Conservation (phyloP, 2,329 filamentous ascomycete species). For the Lachnellula occidentalis region DNA sequence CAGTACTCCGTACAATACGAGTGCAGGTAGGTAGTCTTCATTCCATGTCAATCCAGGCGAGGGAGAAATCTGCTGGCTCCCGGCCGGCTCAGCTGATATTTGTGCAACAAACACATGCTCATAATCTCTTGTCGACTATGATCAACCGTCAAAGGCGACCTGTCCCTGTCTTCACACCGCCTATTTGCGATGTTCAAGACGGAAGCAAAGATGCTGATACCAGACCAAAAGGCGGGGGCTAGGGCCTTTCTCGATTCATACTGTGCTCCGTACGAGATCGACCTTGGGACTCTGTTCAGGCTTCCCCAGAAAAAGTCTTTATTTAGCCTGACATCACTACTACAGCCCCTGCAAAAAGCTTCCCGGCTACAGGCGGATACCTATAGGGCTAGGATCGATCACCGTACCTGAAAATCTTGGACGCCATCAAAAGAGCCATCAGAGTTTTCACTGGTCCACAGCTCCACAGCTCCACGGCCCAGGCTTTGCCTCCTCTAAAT, state of each 20-base stretch:
- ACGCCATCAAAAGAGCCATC: conserved; percentile 1
- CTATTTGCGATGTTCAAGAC: not conserved
- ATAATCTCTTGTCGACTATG: not conserved
- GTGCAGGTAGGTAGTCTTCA: not conserved
- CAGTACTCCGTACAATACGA: not conserved
- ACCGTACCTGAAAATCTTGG: conserved; percentile 15
- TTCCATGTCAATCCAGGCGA: no score
- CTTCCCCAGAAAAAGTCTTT: conserved; percentile 5
- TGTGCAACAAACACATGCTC: not conserved
- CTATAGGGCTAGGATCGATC: not conserved
- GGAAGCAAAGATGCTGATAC: not conserved
- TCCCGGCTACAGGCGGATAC: conserved; percentile 5
- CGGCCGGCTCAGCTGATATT: not conserved
- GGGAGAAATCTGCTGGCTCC: not conserved
- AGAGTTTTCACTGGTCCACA: conserved; percentile 15
- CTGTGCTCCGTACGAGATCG: no score
- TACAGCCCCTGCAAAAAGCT: not conserved
- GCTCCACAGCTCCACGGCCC: not conserved
- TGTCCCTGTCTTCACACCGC: not conserved
- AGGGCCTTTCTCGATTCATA: no score
- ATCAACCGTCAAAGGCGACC: not conserved
- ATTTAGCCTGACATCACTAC: conserved; percentile 3
- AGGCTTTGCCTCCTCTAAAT: not conserved
- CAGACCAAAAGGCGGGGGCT: not conserved
- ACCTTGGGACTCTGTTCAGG: no score